These are phyloP conservation scores for Pseudodiploospora longispora DNA, from an alignment of 2,329 filamentous ascomycete species.

Conservation along the genomic window DNA sequence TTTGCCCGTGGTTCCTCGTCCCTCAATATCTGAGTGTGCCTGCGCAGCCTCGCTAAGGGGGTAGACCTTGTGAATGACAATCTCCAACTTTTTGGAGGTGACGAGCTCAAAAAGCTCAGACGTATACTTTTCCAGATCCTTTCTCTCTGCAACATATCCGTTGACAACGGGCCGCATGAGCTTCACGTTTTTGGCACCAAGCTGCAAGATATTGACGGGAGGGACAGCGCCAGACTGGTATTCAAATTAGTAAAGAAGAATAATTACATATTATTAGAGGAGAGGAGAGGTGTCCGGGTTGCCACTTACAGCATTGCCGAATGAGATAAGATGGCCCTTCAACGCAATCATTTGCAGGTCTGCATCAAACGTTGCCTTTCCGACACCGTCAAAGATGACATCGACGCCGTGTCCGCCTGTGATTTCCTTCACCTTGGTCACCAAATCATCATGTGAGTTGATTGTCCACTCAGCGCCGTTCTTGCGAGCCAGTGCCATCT, in stretches of 20 bases:
- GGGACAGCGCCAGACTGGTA: slow-evolving; percentile 59
- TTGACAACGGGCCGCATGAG: slow-evolving; percentile 68
- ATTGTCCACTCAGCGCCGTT: slow-evolving; percentile 66
- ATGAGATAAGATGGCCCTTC: slow-evolving; percentile 71
- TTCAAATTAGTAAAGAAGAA: slow-evolving; percentile 7
- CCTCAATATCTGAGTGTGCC: slow-evolving; percentile 72
- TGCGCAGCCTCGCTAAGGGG: slow-evolving; percentile 61
- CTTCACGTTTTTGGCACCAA: slow-evolving; percentile 68
- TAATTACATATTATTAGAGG: no score
- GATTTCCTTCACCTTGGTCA: slow-evolving; percentile 54
- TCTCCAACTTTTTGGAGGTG: slow-evolving; percentile 58
- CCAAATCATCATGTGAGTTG: slow-evolving; percentile 57
- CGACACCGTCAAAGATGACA: slow-evolving; percentile 80
- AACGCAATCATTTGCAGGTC: slow-evolving; percentile 64
- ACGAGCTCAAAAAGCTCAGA: slow-evolving; percentile 68
- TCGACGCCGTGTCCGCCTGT: slow-evolving; percentile 66
- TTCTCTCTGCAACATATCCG: slow-evolving; percentile 59
- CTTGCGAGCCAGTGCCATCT: slow-evolving; percentile 59
- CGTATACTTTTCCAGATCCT: slow-evolving; percentile 64
- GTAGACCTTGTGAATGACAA: slow-evolving; percentile 70
- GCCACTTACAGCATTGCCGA: slow-evolving; percentile 64
- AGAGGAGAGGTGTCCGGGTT: no score
- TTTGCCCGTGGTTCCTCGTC: slow-evolving; percentile 78
- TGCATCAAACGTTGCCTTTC: slow-evolving; percentile 74
- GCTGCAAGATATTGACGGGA: slow-evolving; percentile 48